Base-by-base conservation (phyloP, 768 basidiomycete genomes). In the Pluteus cervinus region DNA sequence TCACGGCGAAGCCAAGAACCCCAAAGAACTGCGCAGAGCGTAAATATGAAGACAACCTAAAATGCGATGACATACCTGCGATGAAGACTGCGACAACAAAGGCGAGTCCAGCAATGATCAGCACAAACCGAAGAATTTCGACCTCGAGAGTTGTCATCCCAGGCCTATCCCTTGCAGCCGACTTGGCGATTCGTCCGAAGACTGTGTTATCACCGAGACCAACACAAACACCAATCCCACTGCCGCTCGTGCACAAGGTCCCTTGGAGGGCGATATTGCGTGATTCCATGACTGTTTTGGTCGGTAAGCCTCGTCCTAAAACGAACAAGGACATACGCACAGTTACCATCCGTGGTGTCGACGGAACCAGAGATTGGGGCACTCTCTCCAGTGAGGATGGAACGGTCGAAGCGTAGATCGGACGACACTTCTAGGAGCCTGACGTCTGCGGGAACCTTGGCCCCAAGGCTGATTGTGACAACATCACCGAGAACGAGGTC, bases 391-490 rank as follows among this genome's bases (percentile, higher is more conserved):
- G 81, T 84, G n/a, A 84, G 63, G 25, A 82, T 68, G 22, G 76
- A 71, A 21, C 79, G 63, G 46, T 83, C 81, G 32, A 81, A 74
- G 39, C 68, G 67, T 25, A 81, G 55, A 49, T 83, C 81, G 3
- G 68, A 57, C 15, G 71, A 73, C 16, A 67, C 68, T 4, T 76
- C 63, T 24, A 83, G 66, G n/a, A 86, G 60, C 33, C 76, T 70
- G 11, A 86, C 41, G 48, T 86, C 84, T 4, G 83, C 82, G 0
- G 84, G 84, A 2, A 85, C 71, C 11, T 81, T 76, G 49, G 78
- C 75, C 17, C 84, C 84, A 39, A 83, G 70, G 17, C 60, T 59
- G 49, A 86, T 70, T 1, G 66, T 62, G 36, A 84, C 71, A 20
- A 86, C 53, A 49, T 86, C 84, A 10, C 83, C 84, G 0, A 75